Base-by-base conservation (phyloP, 495 filamentous ascomycete species). In the Lichina pygmaea region DNA sequence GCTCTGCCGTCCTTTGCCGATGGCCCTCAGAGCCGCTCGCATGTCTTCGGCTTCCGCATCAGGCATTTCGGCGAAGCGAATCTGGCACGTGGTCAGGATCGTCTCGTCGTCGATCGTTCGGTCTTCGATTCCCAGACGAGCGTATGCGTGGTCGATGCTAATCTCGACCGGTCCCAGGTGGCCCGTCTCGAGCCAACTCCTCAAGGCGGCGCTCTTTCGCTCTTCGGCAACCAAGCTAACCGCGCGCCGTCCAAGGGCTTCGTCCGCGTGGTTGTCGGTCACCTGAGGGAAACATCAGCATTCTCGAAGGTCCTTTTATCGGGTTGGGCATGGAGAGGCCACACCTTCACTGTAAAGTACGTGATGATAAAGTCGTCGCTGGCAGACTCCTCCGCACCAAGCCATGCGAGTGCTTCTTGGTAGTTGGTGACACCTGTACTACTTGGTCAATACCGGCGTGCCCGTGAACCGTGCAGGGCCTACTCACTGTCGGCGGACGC, bases 281-380 rank as follows among this genome's bases (percentile, higher is more conserved):
- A 49, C 48, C 59, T 58, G 41, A 24, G 24, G 24, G 24, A 24
- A 24, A 4, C 2, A 24, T 24, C 24, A 24, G 24, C 24, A 24
- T 4, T 24, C 24, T 24, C 24, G 24, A 24, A 24, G 4, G 24
- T 24, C 24, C 24, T 24, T 24, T 24, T 24, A 24, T 24, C 24
- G 2, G 24, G 24, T 24, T 24, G 24, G 4, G 24, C 24, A 24
- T 1, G 24, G 24, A 24, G 24, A 24, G 24, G 24, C 24, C 55
- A 13, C 55, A 71, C 68, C 62, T 77, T 78, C 12, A 69, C 52
- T 6, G 66, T 67, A 45, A 61, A 73, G 61, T 73, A 64, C 8
- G 72, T 62, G 36, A 67, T 58, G 12, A 79, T 58, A 48, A 72
- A 75, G 24, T 77, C 71, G 53, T 79, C 74, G 0, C 59, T 48